Evolutionary conservation across 192 early-diverging fungal species (phyloP), one percentile per base, ranked within the genome.

Genomic region (Umbelopsis isabellina): DNA sequence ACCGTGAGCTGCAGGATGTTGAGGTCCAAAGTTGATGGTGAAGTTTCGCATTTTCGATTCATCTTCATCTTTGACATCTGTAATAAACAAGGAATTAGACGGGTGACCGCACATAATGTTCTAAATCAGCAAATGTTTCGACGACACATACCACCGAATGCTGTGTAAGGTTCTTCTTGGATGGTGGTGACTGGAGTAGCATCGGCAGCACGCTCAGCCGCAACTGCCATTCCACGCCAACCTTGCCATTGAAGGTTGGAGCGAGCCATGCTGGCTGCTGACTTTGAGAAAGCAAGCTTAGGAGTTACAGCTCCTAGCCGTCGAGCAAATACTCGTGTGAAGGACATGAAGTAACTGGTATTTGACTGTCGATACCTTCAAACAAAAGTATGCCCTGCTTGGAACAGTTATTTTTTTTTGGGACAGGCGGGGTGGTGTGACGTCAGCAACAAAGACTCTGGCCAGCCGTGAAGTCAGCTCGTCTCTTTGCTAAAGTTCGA

Each of bases 11-110:
- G 97, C 97, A 21, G 97, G 97, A 85, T 99, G 97, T 85, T 99
- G 97, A 23, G 97, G 97, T 45, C 97, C 97, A 85, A 99, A 99
- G 86, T 99, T 99, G 83, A 99, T 88, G 46, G 97, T 99, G 84
- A 92, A 99, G 49, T 86, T 83, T 46, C 84, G 82, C 37, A 83
- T 68, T 51, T 77, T 86, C 68, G 78, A 75, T 55, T 86, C 84
- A 41, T 82, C 80, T 46, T 81, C 82, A 46, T 82, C 79, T 20
- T 74, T 74, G 47, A 79, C 53, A 74, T 76, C 82, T 80, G 67
- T 20, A 37, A 49, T 22, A 64, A 33, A 45, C 23, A 2, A 49
- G 16, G 20, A 46, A 58, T 50, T 30, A 64, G 58, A 52, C 11
- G 27, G 27, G 25, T 68, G 25, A 33, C 44, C 16, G 12, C 46